phyloP scores from a whole-genome alignment of 1,139 yeast genomes.

The Tardiomyces digboiensis region DNA sequence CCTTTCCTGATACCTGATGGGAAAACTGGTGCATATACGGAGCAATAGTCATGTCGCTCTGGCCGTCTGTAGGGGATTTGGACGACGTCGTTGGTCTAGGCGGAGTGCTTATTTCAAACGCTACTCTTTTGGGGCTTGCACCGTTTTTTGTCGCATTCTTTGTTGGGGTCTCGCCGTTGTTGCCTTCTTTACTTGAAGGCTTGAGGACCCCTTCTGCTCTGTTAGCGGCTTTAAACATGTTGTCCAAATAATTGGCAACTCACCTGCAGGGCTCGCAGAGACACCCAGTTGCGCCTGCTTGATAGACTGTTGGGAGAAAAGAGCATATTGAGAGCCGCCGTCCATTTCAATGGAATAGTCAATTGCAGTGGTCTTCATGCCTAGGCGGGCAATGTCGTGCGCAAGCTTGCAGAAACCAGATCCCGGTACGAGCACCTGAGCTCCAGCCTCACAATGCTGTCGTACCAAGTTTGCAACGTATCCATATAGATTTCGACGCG shows the following conservation, averaged over 20 bases:
- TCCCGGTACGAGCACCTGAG: slow-evolving; percentile 56
- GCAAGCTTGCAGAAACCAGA: slow-evolving; percentile 71
- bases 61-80: background rate
- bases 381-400: slow-evolving; percentile 46
- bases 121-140: background rate
- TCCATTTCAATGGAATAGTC: background rate
- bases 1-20: slow-evolving; percentile 40
- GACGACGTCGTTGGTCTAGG: too few species aligned
- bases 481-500: slow-evolving; percentile 7
- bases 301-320: slow-evolving; percentile 16
- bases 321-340: background rate
- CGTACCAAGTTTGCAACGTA: background rate
- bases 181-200: too few species aligned
- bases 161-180: too few species aligned
- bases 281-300: slow-evolving; percentile 11
- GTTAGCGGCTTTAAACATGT: too few species aligned
- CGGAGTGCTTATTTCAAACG: background rate
- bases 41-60: too few species aligned
- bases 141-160: too few species aligned
- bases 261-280: too few species aligned
- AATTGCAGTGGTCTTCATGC: slow-evolving; percentile 21
- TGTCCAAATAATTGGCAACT: too few species aligned
- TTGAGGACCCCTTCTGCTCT: too few species aligned
- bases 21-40: slow-evolving; percentile 71
- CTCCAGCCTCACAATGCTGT: background rate